Conservation (phyloP, 1,139 yeast species). For the Saccharomyces pastorianus region DNA sequence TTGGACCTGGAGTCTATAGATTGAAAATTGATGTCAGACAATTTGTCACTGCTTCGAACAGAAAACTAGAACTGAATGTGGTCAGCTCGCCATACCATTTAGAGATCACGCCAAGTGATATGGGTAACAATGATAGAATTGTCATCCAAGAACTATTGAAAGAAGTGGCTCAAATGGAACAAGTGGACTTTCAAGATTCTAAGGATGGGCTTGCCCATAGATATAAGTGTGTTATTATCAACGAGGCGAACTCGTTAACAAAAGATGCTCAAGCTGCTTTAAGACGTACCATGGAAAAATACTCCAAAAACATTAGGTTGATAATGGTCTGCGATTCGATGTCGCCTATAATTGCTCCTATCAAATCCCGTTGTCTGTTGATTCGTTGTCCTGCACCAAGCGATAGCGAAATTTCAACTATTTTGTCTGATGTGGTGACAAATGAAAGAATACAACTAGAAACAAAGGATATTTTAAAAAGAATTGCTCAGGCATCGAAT, state of each 20-base stretch:
- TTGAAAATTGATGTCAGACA: conserved; percentile 85
- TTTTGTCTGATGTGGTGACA: conserved; percentile 47
- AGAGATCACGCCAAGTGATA: conserved; percentile 93
- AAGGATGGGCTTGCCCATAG: conserved; percentile 42
- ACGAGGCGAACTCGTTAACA: conserved; percentile 97
- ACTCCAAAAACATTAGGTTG: conserved; percentile 77
- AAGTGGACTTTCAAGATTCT: conserved; percentile 50
- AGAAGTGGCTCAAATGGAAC: conserved; percentile 92
- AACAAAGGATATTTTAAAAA: conserved; percentile 37
- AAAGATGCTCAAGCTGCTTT: conserved; percentile 98
- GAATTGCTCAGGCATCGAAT: conserved; percentile 49
- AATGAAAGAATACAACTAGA: conserved; percentile 48
- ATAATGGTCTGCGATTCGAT: conserved; percentile 83
- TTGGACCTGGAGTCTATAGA: conserved; percentile 73
- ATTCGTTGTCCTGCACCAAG: conserved; percentile 83
- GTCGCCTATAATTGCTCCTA: conserved; percentile 87
- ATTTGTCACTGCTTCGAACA: conserved; percentile 59
- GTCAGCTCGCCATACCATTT: conserved; percentile 84
- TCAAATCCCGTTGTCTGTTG: conserved; percentile 82
- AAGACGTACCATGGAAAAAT: conserved; percentile 96
- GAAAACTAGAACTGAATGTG: conserved; percentile 83
- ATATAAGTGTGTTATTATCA: conserved; percentile 85
- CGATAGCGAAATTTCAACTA: conserved; percentile 44
- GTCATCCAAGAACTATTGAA: conserved; percentile 90
- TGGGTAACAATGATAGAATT: conserved; percentile 91